Conservation (phyloP, 2,329 filamentous ascomycete genomes). For the Setomelanomma holmii region DNA sequence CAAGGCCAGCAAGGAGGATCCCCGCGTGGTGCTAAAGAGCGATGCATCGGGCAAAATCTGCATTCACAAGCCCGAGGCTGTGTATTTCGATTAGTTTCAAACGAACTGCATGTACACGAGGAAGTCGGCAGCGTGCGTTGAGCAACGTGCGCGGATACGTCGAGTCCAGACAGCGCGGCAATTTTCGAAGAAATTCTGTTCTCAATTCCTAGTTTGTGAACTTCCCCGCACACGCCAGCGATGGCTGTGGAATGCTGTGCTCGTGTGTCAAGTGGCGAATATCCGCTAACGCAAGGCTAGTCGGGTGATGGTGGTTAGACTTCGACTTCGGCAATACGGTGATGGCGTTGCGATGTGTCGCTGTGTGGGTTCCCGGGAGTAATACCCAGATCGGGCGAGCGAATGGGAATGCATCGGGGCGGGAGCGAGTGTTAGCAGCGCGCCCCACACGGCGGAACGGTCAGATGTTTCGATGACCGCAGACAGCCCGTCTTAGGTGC, state of each 20-base stretch:
- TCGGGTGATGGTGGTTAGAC: slow-evolving; percentile 10
- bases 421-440: too few species aligned
- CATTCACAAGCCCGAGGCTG: slow-evolving; percentile 54
- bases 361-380: slow-evolving; percentile 6
- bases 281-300: slow-evolving; percentile 11
- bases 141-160: background rate
- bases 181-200: too few species aligned
- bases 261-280: slow-evolving; percentile 8
- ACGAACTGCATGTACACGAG: background rate
- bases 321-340: slow-evolving; percentile 13
- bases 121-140: background rate
- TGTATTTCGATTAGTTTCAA: slow-evolving; percentile 49
- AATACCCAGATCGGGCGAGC: slow-evolving; percentile 27
- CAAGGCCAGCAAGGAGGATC: slow-evolving; percentile 53
- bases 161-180: too few species aligned
- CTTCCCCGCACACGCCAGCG: background rate
- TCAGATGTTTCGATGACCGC: slow-evolving; percentile 16
- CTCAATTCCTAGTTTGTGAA: background rate
- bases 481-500: slow-evolving; percentile 20
- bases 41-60: slow-evolving; percentile 50
- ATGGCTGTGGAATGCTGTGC: background rate
- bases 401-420: slow-evolving; percentile 28
- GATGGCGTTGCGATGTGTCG: slow-evolving; percentile 13
- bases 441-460: slow-evolving; percentile 16
- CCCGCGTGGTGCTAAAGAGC: slow-evolving; percentile 52